These are phyloP conservation scores for Lichtheimia hyalospora DNA, from an alignment of 371 early-diverging fungal genomes.

Conservation along the genomic window DNA sequence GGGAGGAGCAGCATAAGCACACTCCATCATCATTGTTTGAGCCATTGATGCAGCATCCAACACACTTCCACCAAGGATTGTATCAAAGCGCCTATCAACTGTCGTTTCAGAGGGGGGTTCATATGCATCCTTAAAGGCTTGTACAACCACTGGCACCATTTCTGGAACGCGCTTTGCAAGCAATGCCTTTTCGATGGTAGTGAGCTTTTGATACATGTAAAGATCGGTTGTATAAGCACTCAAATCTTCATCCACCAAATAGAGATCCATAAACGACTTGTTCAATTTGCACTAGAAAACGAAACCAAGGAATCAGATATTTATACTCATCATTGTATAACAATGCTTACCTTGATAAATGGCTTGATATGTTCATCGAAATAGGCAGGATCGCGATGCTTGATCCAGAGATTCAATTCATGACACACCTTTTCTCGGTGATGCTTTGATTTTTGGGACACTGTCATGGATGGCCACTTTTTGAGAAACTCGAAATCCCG, in stretches of 20 bases:
- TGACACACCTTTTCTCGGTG: conserved; percentile 44
- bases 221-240: conserved; percentile 31
- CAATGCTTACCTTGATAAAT: conserved; percentile 41
- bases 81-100: conserved; percentile 16
- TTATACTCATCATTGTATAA: not conserved
- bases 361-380: conserved; percentile 43
- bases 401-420: conserved; percentile 60
- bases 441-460: conserved; percentile 22
- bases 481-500: conserved; percentile 22
- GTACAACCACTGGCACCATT: conserved; percentile 23
- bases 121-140: conserved; percentile 29
- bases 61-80: conserved; percentile 18
- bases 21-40: not conserved
- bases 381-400: conserved; percentile 46
- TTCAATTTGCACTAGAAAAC: conserved; percentile 43
- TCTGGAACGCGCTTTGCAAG: conserved; percentile 38
- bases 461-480: conserved; percentile 20
- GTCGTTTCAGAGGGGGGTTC: conserved; percentile 4
- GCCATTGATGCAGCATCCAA: not conserved
- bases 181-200: conserved; percentile 45
- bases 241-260: conserved; percentile 36
- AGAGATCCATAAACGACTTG: conserved; percentile 54
- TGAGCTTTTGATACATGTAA: conserved; percentile 31
- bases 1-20: no score
- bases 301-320: not conserved